Conservation (phyloP, 768 basidiomycete genomes). For the Lentinus brumalis region DNA sequence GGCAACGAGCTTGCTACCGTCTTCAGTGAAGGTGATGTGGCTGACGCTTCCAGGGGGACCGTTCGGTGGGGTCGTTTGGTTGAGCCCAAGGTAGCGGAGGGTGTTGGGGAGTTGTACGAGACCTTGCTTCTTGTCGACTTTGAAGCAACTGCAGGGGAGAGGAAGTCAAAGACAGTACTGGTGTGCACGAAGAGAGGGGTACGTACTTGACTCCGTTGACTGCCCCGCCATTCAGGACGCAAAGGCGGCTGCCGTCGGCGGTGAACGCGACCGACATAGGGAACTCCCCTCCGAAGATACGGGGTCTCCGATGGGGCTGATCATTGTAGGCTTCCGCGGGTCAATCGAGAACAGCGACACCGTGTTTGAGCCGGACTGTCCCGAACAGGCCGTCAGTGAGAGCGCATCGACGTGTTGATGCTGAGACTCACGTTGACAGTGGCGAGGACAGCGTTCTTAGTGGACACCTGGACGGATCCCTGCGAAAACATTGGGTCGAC, state of each 20-base stretch:
- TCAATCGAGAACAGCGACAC: constrained; percentile 43
- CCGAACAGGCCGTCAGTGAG: too few species aligned
- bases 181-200: not conserved
- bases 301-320: constrained; percentile 46
- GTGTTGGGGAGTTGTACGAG: constrained; percentile 43
- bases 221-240: constrained; percentile 39
- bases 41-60: constrained; percentile 48
- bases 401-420: not conserved
- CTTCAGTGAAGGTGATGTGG: constrained; percentile 49
- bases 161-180: not conserved
- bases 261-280: constrained; percentile 46
- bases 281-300: constrained; percentile 48
- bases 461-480: constrained; percentile 27
- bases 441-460: constrained; percentile 20
- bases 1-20: constrained; percentile 44
- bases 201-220: constrained; percentile 39
- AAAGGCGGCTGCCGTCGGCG: constrained; percentile 32
- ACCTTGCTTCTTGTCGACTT: constrained; percentile 43
- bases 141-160: constrained; percentile 40
- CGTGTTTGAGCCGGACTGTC: constrained; percentile 49
- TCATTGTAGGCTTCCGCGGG: constrained; percentile 41
- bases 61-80: constrained; percentile 52
- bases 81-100: constrained; percentile 44
- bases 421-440: constrained; percentile 25
- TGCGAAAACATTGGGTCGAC: constrained; percentile 25